Percentiles rank a stretch among this genome's conserved stretches.
These are phyloP conservation scores for Penicillium alfredii DNA, from an alignment of 495 filamentous ascomycete genomes.

Conservation along the genomic window DNA sequence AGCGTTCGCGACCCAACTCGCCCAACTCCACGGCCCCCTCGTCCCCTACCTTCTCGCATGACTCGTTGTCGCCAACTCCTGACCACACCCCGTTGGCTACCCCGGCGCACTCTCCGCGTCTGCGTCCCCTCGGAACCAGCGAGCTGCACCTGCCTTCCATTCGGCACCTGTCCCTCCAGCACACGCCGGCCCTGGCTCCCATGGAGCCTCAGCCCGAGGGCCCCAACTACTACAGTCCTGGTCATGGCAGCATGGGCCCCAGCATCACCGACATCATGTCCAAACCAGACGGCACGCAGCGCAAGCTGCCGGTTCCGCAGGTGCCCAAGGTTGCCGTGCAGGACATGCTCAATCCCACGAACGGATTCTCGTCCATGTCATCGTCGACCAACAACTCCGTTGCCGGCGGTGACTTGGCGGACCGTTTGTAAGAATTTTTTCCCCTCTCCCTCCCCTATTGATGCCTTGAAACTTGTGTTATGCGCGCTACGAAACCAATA, in stretches of 20 bases:
- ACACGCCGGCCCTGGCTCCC: constrained; percentile 83
- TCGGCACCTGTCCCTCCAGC: constrained; percentile 77
- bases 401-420: constrained; percentile 36
- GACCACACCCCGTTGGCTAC: constrained; percentile 96
- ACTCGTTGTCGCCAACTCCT: constrained; percentile 90
- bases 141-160: constrained; percentile 82
- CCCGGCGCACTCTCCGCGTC: constrained; percentile 88
- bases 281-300: constrained; percentile 74
- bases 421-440: constrained; percentile 36
- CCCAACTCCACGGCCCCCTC: constrained; percentile 93
- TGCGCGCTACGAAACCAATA: constrained; percentile 43
- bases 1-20: constrained; percentile 86
- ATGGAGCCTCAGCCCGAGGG: constrained; percentile 74
- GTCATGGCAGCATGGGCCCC: constrained; percentile 52
- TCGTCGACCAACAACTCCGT: constrained; percentile 49
- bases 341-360: constrained; percentile 66
- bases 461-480: constrained; percentile 23
- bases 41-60: constrained; percentile 96
- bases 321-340: constrained; percentile 85
- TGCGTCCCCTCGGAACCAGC: constrained; percentile 65
- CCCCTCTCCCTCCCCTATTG: constrained; percentile 1
- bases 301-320: constrained; percentile 90
- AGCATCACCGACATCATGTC: constrained; percentile 91
- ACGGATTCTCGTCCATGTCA: constrained; percentile 53
- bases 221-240: constrained; percentile 51